Base-by-base conservation (phyloP, 139 green algal genomes). In the Coelastrella sp. region DNA sequence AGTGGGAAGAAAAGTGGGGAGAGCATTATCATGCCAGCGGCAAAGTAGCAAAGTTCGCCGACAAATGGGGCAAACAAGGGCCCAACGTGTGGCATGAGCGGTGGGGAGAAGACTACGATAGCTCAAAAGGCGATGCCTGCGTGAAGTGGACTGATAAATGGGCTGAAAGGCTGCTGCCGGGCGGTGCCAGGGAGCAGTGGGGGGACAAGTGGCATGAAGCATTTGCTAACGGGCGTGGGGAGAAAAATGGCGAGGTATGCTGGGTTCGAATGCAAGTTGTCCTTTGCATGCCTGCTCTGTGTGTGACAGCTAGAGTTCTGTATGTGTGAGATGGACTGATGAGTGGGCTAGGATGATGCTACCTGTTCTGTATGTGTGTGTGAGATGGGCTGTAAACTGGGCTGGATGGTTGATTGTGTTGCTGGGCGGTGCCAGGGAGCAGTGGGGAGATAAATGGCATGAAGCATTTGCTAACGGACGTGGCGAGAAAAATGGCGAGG, bases 371-470 rank as follows among this genome's bases (percentile, higher is more conserved):
- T n/a, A 85, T 66, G 87, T 78, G 4, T 86, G 78, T 17, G 87
- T 91, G 61, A 91, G 87, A 56, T 91, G 87, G 87, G 87, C 87
- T 0, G 87, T 88, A 60, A 88, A 95, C 89, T 98, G 97, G 97
- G 96, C 96, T 16, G 96, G 98, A 94, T 85, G 94, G 16, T 32
- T 93, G n/a, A n/a, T n/a, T n/a, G n/a, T n/a, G 85, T 68, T 96
- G 66, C 73, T 68, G 5, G 93, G 80, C 5, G 95, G 95, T 7
- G 87, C 79, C 8, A 85, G 85, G 22, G 93, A 97, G 87, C 92
- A 98, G 92, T 98, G 96, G 96, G 97, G 97, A n/a, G 97, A 99
- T 90, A 99, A 99, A 92, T 99, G 97, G 97, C 93, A 94, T 54
- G 97, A 99, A 92, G 77, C 89, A 5, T 99, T 99, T 91, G 94